Percentiles rank a stretch among this genome's conserved stretches.
phyloP scores from a whole-genome alignment of 2,329 filamentous ascomycete genomes.

The Chaetomium olivaceum region DNA sequence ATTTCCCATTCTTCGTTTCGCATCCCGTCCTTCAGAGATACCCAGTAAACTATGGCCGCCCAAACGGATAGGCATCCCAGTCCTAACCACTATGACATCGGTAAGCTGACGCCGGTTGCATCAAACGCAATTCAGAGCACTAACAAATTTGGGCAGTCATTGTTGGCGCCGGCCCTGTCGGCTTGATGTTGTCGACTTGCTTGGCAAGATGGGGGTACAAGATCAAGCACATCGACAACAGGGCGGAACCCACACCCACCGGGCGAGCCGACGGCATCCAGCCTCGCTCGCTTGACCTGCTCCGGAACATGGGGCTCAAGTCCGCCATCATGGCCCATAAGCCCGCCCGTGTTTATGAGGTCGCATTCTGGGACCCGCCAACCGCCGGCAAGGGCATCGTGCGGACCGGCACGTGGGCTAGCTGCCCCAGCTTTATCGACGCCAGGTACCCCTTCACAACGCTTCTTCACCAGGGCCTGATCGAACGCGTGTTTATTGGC shows the following conservation, averaged over 20 bases:
- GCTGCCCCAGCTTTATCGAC: constrained; percentile 81
- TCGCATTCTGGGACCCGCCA: constrained; percentile 70
- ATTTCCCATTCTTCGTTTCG: not conserved
- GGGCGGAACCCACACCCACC: constrained; percentile 78
- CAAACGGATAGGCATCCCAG: constrained; percentile 25
- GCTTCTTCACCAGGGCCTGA: constrained; percentile 69
- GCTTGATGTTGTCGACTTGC: constrained; percentile 83
- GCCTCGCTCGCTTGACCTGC: constrained; percentile 80
- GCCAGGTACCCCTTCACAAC: constrained; percentile 71
- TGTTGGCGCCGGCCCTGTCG: constrained; percentile 84
- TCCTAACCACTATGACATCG: constrained; percentile 30
- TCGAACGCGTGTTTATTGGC: constrained; percentile 68
- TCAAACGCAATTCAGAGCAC: not conserved
- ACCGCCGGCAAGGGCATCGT: constrained; percentile 57
- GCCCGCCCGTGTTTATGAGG: constrained; percentile 81
- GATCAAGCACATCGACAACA: constrained; percentile 93
- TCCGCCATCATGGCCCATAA: constrained; percentile 83
- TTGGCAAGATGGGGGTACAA: constrained; percentile 91
- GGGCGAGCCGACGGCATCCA: constrained; percentile 91
- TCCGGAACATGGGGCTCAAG: constrained; percentile 89
- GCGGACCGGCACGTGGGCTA: constrained; percentile 76
- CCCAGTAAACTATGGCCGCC: constrained; percentile 26
- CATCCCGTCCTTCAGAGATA: constrained; percentile 16
- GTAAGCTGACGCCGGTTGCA: constrained; percentile 15
- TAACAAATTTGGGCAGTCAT: constrained; percentile 62